phyloP scores from a whole-genome alignment of 495 filamentous ascomycete species.

The Hypoxylon lienhwacheense region DNA sequence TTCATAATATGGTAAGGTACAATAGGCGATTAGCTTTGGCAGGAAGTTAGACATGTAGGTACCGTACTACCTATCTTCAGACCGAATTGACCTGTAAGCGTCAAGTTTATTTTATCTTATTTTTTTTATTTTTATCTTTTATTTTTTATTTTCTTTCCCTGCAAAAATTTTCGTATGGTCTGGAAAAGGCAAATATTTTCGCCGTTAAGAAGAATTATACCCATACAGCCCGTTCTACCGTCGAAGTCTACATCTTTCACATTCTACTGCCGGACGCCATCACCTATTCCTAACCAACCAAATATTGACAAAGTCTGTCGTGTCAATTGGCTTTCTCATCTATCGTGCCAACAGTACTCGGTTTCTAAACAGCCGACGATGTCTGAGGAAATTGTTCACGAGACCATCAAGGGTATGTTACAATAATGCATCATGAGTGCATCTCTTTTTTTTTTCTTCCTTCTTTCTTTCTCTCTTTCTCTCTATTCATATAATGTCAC shows the following conservation, averaged over 20 bases:
- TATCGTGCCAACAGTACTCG: conserved; percentile 14
- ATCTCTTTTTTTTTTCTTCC: neutral
- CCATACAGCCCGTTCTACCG: conserved; percentile 6
- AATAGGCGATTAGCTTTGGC: neutral
- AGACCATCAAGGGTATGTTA: conserved; percentile 59
- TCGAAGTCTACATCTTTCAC: conserved; percentile 3
- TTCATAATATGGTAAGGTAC: conserved; percentile 3
- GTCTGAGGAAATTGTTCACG: conserved; percentile 57
- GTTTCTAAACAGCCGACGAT: conserved; percentile 30
- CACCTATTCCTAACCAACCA: neutral
- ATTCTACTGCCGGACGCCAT: neutral
- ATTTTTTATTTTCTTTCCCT: conserved; percentile 22
- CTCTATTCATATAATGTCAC: neutral
- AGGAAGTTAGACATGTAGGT: neutral
- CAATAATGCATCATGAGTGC: conserved; percentile 1
- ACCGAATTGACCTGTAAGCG: conserved; percentile 6
- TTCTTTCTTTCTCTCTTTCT: neutral
- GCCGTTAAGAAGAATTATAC: too few species aligned
- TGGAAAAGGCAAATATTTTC: conserved; percentile 28
- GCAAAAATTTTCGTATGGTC: conserved; percentile 30
- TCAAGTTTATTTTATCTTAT: neutral
- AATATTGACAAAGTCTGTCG: conserved; percentile 3
- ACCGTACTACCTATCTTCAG: too few species aligned
- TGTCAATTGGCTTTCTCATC: conserved; percentile 1
- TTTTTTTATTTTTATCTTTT: neutral